Conservation (phyloP, 345 rosid species). For the Citrus medica region DNA sequence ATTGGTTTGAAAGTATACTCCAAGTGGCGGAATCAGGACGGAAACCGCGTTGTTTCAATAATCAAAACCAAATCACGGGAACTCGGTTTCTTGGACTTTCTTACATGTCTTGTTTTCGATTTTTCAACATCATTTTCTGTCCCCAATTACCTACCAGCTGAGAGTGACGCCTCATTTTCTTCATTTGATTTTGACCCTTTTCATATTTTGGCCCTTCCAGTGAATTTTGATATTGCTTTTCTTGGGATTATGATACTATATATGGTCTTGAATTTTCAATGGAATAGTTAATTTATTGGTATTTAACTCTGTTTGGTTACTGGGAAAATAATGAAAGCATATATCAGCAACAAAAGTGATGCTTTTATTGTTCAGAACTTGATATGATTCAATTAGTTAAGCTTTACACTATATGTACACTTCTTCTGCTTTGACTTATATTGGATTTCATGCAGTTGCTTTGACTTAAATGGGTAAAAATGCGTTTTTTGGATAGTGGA, state of each 20-base stretch:
- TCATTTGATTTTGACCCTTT: neutral
- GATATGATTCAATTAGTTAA: neutral
- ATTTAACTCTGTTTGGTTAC: neutral
- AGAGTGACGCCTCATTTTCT: neutral
- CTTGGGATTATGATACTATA: neutral
- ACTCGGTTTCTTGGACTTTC: slow-evolving; percentile 12
- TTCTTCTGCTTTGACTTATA: neutral
- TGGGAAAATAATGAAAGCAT: neutral
- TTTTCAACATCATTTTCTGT: neutral
- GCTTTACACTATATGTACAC: neutral
- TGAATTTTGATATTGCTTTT: neutral
- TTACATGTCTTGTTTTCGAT: slow-evolving; percentile 8
- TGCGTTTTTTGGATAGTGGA: slow-evolving; percentile 1
- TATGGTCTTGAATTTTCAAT: neutral
- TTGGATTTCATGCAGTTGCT: neutral
- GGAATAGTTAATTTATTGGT: neutral
- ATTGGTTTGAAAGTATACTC: neutral
- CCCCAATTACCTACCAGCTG: neutral
- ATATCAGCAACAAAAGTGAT: neutral
- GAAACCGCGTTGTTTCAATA: neutral
- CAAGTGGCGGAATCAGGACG: slow-evolving; percentile 15
- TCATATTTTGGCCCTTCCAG: neutral
- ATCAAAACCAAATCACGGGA: neutral
- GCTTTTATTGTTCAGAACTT: neutral
- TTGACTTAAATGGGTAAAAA: slow-evolving; percentile 8